Percentiles rank a stretch among this genome's conserved stretches.
These are phyloP conservation scores for Selenicereus undatus DNA, from an alignment of 148 eudicot species.

Conservation along the genomic window DNA sequence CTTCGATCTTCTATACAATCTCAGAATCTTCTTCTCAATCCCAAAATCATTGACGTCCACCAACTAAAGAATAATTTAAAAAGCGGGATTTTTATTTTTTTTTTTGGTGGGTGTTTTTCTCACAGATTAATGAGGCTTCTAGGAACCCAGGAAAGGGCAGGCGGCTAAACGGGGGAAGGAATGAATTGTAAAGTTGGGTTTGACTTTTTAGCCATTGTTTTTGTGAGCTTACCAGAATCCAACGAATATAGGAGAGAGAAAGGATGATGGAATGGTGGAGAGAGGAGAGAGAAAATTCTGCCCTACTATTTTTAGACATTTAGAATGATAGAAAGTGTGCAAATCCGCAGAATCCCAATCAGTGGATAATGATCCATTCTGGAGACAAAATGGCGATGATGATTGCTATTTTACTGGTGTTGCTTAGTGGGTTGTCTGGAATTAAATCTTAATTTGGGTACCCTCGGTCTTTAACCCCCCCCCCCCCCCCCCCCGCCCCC, in stretches of 20 bases:
- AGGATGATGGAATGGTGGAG: background rate
- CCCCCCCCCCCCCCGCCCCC: too few relatives aligned
- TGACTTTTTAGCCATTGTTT: background rate
- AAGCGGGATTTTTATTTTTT: background rate
- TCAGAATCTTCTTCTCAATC: background rate
- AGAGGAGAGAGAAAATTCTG: background rate
- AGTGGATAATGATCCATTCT: background rate
- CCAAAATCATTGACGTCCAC: slow-evolving; percentile 5
- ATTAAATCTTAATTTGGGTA: too few relatives aligned
- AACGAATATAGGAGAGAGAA: background rate
- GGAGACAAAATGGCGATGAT: background rate
- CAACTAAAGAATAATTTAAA: slow-evolving; percentile 5
- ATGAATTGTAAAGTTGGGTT: slow-evolving; percentile 8
- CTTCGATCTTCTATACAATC: slow-evolving; percentile 9
- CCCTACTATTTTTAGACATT: background rate
- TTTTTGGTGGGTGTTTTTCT: background rate
- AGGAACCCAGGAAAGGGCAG: slow-evolving; percentile 28
- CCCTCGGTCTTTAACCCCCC: too few relatives aligned
- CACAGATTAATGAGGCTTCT: slow-evolving; percentile 18
- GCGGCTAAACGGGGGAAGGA: slow-evolving; percentile 1
- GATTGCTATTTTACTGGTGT: background rate
- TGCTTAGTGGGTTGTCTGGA: background rate
- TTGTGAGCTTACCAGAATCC: background rate
- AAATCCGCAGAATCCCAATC: background rate
- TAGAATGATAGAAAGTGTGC: slow-evolving; percentile 4